phyloP scores from a whole-genome alignment of 495 filamentous ascomycete species.

The Podospora sp. region DNA sequence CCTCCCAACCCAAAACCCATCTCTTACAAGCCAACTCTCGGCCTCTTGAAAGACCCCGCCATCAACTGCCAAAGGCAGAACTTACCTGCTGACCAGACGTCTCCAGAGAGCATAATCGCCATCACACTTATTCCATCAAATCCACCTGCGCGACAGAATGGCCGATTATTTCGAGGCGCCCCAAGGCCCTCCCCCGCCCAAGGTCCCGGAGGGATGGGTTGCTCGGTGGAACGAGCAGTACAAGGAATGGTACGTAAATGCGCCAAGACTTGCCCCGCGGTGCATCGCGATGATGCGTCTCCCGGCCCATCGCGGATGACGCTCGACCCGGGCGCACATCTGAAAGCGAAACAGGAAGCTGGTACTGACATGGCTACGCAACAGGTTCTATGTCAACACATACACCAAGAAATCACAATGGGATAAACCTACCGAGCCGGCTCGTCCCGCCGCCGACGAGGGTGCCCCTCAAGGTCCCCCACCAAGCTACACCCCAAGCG shows the following conservation, averaged over 20 bases:
- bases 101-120: not conserved
- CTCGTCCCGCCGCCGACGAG: conserved; percentile 46
- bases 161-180: conserved; percentile 65
- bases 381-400: conserved; percentile 86
- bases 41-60: conserved; percentile 14
- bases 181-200: conserved; percentile 79
- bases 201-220: conserved; percentile 87
- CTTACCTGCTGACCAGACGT: not conserved
- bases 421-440: conserved; percentile 71
- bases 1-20: conserved; percentile 24
- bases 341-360: not conserved
- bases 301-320: not conserved
- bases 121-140: not conserved
- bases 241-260: conserved; percentile 68
- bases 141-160: conserved; percentile 40
- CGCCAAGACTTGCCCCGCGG: conserved; percentile 12
- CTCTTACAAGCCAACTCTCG: conserved; percentile 17
- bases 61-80: not conserved
- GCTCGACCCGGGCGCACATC: not conserved
- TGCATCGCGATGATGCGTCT: conserved; percentile 1
- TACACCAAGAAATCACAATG: conserved; percentile 86
- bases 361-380: not conserved
- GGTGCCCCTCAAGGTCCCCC: conserved; percentile 57
- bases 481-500: conserved; percentile 62
- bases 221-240: conserved; percentile 75